phyloP scores from a whole-genome alignment of 2,329 filamentous ascomycete species.

The Monosporascus sp. region DNA sequence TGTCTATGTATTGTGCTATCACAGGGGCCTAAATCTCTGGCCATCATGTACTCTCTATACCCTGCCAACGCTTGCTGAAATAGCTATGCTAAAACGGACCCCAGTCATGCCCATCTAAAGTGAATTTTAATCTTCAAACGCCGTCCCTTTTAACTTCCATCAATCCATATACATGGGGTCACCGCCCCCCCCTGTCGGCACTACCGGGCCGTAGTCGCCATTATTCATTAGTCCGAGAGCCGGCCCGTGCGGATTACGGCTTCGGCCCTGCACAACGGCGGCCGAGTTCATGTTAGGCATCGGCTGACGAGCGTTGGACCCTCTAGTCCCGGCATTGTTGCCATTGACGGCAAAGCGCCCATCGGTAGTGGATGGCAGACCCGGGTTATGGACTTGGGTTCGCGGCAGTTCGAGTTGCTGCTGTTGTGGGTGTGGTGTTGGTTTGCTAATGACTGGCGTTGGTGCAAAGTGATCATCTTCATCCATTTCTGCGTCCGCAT shows the following conservation, averaged over 20 bases:
- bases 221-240: conserved; percentile 15
- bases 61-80: no score
- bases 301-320: conserved; percentile 37
- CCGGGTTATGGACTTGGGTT: conserved; percentile 33
- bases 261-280: conserved; percentile 27
- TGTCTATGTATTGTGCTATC: no score
- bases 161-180: conserved; percentile 51
- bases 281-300: conserved; percentile 43
- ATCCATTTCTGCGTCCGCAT: conserved; percentile 48
- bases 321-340: conserved; percentile 26
- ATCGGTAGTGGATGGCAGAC: conserved; percentile 23
- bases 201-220: conserved; percentile 39
- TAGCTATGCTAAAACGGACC: no score
- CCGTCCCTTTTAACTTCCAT: conserved; percentile 10
- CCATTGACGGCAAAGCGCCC: conserved; percentile 41
- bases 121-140: no score
- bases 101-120: no score
- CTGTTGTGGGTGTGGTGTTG: conserved; percentile 27
- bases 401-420: conserved; percentile 40
- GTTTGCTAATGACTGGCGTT: conserved; percentile 33
- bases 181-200: conserved; percentile 40
- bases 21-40: no score
- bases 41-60: no score
- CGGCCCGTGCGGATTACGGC: conserved; percentile 28
- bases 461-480: conserved; percentile 53